Base-by-base conservation (phyloP, 2,329 filamentous ascomycete genomes). In the Colletotrichum lentis region DNA sequence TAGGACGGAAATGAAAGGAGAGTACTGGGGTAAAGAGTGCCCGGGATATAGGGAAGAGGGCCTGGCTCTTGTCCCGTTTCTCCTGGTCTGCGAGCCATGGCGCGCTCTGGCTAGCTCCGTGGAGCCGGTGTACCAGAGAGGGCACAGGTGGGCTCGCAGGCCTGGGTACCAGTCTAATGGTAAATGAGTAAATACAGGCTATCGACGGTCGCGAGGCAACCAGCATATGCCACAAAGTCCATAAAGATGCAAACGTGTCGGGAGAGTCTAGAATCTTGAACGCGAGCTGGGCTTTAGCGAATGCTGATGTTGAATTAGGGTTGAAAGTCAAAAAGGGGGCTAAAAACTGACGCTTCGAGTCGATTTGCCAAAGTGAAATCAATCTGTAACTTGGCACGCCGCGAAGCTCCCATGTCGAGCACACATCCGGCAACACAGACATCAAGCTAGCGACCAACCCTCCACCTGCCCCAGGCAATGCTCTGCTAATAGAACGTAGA, bases 251-350 rank as follows among this genome's bases (percentile, higher is more conserved):
- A 37, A 11, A 4, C 22, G 14, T 35, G 41, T 8, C 43, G 14
- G n/a, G 49, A 58, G 41, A 41, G 41, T 14, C 5, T 5, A 18
- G 24, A 46, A 18, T 39, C 14, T 5, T 7, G 31, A 14, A 37
- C n/a, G 12, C 50, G 31, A 39, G 31, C 31, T 11, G n/a, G 5
- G 16, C 31, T 20, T 16, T 43, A 39, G 35, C 49, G 10, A 46
- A 31, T n/a, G 18, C 4, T 16, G 62, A 64, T 66, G 69, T 70
- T 53, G 53, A 69, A 70, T 55, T 69, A 69, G 31, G 61, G 66
- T 69, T 66, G 20, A 50, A 62, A 55, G 46, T 59, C 31, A 67
- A 62, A 61, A 46, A 43, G 14, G 8, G 31, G 57, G 44, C 62
- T 52, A 66, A 57, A 57, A 20, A 66, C 66, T 46, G 47, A 58